Conservation (phyloP, 352 stramenopile genomes). For the Pythium vanterpoolii region DNA sequence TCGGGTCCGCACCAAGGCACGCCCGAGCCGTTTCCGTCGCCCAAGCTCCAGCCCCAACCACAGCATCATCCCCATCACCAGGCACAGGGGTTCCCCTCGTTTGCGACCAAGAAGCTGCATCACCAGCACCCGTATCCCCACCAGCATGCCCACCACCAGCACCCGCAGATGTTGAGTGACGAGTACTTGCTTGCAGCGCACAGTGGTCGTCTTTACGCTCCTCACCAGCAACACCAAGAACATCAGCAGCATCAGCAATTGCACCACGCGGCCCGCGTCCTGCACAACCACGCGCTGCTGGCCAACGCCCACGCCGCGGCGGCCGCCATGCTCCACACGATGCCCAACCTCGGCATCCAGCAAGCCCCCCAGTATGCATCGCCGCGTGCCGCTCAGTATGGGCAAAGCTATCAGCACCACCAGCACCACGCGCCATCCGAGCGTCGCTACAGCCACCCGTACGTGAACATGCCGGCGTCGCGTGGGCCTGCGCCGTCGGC, state of each 20-base stretch:
- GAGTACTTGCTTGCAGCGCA: constrained; percentile 15
- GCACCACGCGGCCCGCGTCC: constrained; percentile 5
- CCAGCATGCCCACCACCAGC: constrained; percentile 1
- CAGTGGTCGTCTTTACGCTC: constrained; percentile 8
- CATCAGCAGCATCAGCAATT: constrained; percentile 19
- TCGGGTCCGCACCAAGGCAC: constrained; percentile 60
- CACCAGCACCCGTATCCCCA: constrained; percentile 7
- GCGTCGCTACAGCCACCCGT: constrained; percentile 7
- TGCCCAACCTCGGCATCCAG: constrained; percentile 17
- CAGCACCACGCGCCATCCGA: too few species aligned
- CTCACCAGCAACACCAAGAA: constrained; percentile 21
- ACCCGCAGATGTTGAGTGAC: constrained; percentile 9
- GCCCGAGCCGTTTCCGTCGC: constrained; percentile 61
- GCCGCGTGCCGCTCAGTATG: background rate
- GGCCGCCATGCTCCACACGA: constrained; percentile 24
- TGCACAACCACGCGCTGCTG: constrained; percentile 19
- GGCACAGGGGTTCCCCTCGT: constrained; percentile 12
- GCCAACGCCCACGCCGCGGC: constrained; percentile 23
- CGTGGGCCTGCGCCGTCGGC: background rate
- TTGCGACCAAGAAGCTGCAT: constrained; percentile 12
- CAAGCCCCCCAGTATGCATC: background rate
- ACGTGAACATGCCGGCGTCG: background rate
- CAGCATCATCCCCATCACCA: constrained; percentile 12
- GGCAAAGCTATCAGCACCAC: constrained; percentile 4
- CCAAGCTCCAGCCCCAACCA: constrained; percentile 35